Evolutionary conservation across 176 grass and related monocot species (phyloP).

Genomic region (Bromus sterilis): DNA sequence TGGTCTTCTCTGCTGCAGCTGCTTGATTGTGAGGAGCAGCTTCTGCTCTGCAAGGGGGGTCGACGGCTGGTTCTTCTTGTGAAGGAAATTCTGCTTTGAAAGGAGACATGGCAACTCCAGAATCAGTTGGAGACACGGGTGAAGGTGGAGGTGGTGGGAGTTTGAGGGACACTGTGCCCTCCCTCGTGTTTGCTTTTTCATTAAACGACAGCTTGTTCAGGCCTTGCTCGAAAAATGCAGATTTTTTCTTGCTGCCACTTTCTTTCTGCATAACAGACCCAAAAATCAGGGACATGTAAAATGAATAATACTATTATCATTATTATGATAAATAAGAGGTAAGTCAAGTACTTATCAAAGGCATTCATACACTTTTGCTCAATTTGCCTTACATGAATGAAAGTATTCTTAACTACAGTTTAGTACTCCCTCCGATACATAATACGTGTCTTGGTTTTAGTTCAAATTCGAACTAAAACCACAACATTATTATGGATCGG

Average conservation of each 20-base stretch:
- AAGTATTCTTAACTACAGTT: constrained; percentile 16
- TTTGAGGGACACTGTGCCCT: constrained; percentile 57
- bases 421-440: no score
- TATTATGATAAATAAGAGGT: neutral
- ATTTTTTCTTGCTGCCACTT: constrained; percentile 30
- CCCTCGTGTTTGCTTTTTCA: constrained; percentile 56
- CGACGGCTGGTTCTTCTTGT: constrained; percentile 1
- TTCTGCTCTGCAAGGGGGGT: neutral
- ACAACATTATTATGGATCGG: no score
- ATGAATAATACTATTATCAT: neutral
- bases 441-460: no score
- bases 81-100: constrained; percentile 52
- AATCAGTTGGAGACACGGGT: constrained; percentile 44
- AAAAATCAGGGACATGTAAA: neutral
- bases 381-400: neutral
- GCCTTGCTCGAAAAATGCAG: constrained; percentile 71
- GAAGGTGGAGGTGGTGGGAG: constrained; percentile 65
- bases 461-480: no score
- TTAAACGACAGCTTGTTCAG: constrained; percentile 66
- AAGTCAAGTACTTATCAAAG: neutral
- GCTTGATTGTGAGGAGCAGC: neutral
- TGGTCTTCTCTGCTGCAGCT: constrained; percentile 24
- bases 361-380: neutral
- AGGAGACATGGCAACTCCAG: constrained; percentile 29
- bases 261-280: constrained; percentile 49